phyloP scores from a whole-genome alignment of 2,329 filamentous ascomycete species.

The Beauveria varroae region DNA sequence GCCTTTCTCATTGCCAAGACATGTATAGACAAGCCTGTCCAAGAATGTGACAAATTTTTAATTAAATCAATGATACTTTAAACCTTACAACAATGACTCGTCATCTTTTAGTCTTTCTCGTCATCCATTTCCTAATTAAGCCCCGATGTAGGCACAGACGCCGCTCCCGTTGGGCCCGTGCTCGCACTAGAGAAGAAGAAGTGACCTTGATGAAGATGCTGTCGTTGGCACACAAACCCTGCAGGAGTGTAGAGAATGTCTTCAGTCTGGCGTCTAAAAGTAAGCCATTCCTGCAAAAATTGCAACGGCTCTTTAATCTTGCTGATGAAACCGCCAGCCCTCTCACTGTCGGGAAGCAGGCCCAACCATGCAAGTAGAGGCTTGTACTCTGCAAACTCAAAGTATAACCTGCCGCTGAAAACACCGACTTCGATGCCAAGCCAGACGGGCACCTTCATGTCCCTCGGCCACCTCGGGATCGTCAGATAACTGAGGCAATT shows the following conservation, averaged over 20 bases:
- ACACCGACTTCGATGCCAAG: conserved; percentile 52
- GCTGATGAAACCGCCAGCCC: background rate
- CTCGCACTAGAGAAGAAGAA: conserved; percentile 36
- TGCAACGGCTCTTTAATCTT: conserved; percentile 20
- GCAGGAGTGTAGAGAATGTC: conserved; percentile 51
- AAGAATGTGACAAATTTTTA: too few relatives aligned
- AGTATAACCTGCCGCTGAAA: conserved; percentile 53
- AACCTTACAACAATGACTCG: too few relatives aligned
- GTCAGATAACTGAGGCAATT: conserved; percentile 45
- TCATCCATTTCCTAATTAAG: background rate
- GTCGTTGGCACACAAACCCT: conserved; percentile 44
- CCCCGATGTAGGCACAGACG: background rate
- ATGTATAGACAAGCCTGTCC: too few relatives aligned
- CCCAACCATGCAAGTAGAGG: conserved; percentile 26
- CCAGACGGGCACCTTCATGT: conserved; percentile 41
- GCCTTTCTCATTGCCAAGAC: too few relatives aligned
- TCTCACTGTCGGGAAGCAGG: conserved; percentile 14
- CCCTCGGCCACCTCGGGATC: conserved; percentile 36
- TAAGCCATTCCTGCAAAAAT: conserved; percentile 49
- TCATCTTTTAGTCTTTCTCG: too few relatives aligned
- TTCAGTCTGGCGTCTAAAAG: conserved; percentile 41
- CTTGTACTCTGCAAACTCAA: conserved; percentile 40
- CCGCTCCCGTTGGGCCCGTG: too few relatives aligned
- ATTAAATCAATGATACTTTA: too few relatives aligned
- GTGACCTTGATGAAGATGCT: conserved; percentile 34